Evolutionary conservation across 768 basidiomycete genomes (phyloP).

Genomic region (Tylopilus vinaceipallidus): DNA sequence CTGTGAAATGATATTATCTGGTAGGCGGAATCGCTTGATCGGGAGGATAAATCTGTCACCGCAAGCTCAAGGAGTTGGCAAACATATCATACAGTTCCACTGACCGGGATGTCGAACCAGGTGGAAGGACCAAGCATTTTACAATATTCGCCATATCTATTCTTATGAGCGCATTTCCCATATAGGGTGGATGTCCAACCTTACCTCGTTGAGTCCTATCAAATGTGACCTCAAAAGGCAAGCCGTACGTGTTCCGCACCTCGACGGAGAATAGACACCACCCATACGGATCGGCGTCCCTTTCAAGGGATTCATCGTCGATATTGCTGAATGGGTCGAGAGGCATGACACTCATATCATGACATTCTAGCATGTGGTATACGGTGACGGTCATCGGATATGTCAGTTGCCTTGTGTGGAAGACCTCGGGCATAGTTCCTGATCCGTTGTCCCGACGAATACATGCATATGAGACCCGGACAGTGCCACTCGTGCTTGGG

Average conservation of each 20-base stretch:
- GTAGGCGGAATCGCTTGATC: constrained; percentile 64
- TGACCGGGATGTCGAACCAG: constrained; percentile 83
- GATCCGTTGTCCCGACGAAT: constrained; percentile 44
- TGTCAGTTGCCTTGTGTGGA: constrained; percentile 83
- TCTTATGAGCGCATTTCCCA: constrained; percentile 1
- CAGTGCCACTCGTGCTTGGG: constrained; percentile 67
- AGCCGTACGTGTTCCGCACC: constrained; percentile 88
- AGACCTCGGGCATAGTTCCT: constrained; percentile 45
- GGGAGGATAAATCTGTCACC: constrained; percentile 62
- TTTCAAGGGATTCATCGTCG: constrained; percentile 30
- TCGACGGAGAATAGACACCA: constrained; percentile 90
- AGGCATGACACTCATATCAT: constrained; percentile 77
- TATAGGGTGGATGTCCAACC: constrained; percentile 2
- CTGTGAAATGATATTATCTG: constrained; percentile 52
- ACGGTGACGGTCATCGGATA: constrained; percentile 93
- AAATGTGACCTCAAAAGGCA: constrained; percentile 88
- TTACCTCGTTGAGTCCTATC: constrained; percentile 63
- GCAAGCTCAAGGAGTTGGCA: constrained; percentile 3
- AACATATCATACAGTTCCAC: constrained; percentile 13
- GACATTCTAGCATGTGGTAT: constrained; percentile 91
- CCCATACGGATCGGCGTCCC: constrained; percentile 49
- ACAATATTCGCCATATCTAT: constrained; percentile 41
- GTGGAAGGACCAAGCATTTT: constrained; percentile 67
- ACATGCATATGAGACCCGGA: constrained; percentile 83
- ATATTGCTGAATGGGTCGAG: constrained; percentile 36